phyloP scores from a whole-genome alignment of 2,329 filamentous ascomycete genomes.

The Penicillium sp. region DNA sequence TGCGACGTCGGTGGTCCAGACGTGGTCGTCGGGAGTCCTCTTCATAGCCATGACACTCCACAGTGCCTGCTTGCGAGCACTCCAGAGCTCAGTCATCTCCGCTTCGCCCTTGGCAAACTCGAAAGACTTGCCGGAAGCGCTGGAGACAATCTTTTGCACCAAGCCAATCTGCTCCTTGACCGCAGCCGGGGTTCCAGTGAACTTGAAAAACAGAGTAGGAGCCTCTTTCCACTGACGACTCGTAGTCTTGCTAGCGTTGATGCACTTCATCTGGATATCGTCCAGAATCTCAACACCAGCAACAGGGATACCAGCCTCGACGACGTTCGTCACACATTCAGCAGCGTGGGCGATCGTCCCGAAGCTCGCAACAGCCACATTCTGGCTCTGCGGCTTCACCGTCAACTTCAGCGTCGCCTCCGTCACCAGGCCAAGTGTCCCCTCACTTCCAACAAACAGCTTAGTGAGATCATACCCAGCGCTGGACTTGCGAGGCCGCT shows the following conservation, averaged over 20 bases:
- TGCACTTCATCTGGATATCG: slow-evolving; percentile 81
- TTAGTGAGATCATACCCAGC: slow-evolving; percentile 91
- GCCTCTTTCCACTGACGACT: slow-evolving; percentile 64
- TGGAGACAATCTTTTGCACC: slow-evolving; percentile 60
- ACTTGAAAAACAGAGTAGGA: slow-evolving; percentile 76
- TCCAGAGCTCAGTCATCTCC: slow-evolving; percentile 72
- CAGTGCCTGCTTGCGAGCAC: slow-evolving; percentile 71
- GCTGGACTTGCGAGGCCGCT: slow-evolving; percentile 83
- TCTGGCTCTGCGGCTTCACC: slow-evolving; percentile 74
- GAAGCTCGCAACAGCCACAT: slow-evolving; percentile 75
- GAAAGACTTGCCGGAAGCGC: slow-evolving; percentile 59
- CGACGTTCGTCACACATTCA: slow-evolving; percentile 76
- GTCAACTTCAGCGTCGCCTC: slow-evolving; percentile 88
- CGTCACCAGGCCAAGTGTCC: slow-evolving; percentile 86
- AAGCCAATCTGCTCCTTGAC: slow-evolving; percentile 66
- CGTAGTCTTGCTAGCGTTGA: slow-evolving; percentile 55
- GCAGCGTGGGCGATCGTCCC: slow-evolving; percentile 68
- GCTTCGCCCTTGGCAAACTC: slow-evolving; percentile 66
- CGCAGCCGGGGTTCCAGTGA: slow-evolving; percentile 63
- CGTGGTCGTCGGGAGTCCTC: slow-evolving; percentile 58
- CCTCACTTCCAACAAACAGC: slow-evolving; percentile 87
- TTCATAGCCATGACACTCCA: slow-evolving; percentile 71
- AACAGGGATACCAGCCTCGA: slow-evolving; percentile 77
- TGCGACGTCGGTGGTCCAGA: slow-evolving; percentile 81
- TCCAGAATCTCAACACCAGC: slow-evolving; percentile 93